phyloP scores from a whole-genome alignment of 2,329 filamentous ascomycete genomes.

The Leptodontidium sp. region DNA sequence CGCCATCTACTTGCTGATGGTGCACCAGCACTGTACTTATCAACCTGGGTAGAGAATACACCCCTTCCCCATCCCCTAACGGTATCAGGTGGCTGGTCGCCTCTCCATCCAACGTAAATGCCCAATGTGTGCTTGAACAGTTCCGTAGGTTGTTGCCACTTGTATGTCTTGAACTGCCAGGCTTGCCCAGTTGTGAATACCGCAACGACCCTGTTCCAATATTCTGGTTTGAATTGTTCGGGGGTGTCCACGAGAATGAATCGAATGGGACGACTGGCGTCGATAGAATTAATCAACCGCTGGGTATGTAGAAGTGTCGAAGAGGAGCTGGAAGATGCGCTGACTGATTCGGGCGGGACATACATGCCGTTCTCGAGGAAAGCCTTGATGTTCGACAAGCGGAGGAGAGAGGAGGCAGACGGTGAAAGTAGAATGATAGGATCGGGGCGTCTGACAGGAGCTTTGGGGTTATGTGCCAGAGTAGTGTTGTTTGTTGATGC shows the following conservation, averaged over 20 bases:
- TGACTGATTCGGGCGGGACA: slow-evolving; percentile 73
- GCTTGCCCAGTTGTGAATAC: slow-evolving; percentile 97
- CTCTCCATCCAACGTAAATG: slow-evolving; percentile 90
- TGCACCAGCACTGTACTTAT: slow-evolving; percentile 75
- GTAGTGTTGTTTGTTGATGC: slow-evolving; percentile 53
- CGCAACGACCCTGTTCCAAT: slow-evolving; percentile 94
- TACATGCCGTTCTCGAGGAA: slow-evolving; percentile 90
- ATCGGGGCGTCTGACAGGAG: slow-evolving; percentile 63
- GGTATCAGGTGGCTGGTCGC: slow-evolving; percentile 78
- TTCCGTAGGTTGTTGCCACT: slow-evolving; percentile 89
- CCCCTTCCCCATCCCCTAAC: slow-evolving; percentile 87
- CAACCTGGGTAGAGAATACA: slow-evolving; percentile 81
- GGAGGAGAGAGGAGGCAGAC: slow-evolving; percentile 91
- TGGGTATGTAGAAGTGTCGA: slow-evolving; percentile 87
- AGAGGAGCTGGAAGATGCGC: slow-evolving; percentile 67
- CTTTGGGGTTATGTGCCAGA: slow-evolving; percentile 63
- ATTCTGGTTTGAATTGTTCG: slow-evolving; percentile 96
- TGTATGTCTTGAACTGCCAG: slow-evolving; percentile 99
- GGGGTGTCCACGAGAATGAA: slow-evolving; percentile 96
- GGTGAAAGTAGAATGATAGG: slow-evolving; percentile 98
- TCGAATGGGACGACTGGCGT: slow-evolving; percentile 76
- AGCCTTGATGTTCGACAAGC: slow-evolving; percentile 93
- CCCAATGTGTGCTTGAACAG: slow-evolving; percentile 89
- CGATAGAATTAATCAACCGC: slow-evolving; percentile 76
- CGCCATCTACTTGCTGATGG: slow-evolving; percentile 68